A percentile compares a stretch with the other conserved stretches of the same genome.
Evolutionary conservation across 371 early-diverging fungal genomes (phyloP).

Genomic region (Apophysomyces trapeziformis): DNA sequence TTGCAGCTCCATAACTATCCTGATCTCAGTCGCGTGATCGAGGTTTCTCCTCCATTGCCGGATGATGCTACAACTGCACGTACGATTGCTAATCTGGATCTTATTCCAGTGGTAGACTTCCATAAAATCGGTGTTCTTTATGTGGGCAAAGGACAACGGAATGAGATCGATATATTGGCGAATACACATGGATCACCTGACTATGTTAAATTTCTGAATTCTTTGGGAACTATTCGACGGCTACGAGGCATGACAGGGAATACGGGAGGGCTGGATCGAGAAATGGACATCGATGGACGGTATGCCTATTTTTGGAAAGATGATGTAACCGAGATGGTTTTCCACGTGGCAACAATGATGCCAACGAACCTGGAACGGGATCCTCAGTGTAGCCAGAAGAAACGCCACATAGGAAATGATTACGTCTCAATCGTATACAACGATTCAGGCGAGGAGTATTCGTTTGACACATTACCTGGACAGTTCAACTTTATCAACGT

Average conservation of each 20-base stretch:
- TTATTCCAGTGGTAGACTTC: slow-evolving; percentile 89
- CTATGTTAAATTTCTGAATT: slow-evolving; percentile 81
- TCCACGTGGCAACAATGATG: slow-evolving; percentile 95
- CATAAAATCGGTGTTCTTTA: slow-evolving; percentile 96
- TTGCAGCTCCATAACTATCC: slow-evolving; percentile 77
- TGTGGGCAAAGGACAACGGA: slow-evolving; percentile 83
- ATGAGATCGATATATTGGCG: slow-evolving; percentile 83
- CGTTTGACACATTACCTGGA: slow-evolving; percentile 88
- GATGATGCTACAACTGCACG: slow-evolving; percentile 79
- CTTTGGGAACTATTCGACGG: slow-evolving; percentile 76
- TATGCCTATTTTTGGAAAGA: slow-evolving; percentile 86
- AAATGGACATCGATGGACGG: slow-evolving; percentile 84
- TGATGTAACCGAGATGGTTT: slow-evolving; percentile 86
- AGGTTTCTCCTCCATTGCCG: slow-evolving; percentile 71
- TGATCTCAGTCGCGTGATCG: slow-evolving; percentile 57
- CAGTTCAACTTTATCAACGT: slow-evolving; percentile 96
- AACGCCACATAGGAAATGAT: slow-evolving; percentile 96
- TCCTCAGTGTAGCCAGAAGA: slow-evolving; percentile 80
- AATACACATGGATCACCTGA: slow-evolving; percentile 86
- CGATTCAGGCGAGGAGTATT: slow-evolving; percentile 82
- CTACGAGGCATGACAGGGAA: slow-evolving; percentile 62
- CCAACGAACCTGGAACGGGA: slow-evolving; percentile 79
- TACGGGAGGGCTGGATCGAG: slow-evolving; percentile 91
- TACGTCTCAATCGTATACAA: slow-evolving; percentile 93
- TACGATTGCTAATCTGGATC: slow-evolving; percentile 82